Evolutionary conservation across 768 basidiomycete species (phyloP).

Genomic region (Infundibulicybe gibba): DNA sequence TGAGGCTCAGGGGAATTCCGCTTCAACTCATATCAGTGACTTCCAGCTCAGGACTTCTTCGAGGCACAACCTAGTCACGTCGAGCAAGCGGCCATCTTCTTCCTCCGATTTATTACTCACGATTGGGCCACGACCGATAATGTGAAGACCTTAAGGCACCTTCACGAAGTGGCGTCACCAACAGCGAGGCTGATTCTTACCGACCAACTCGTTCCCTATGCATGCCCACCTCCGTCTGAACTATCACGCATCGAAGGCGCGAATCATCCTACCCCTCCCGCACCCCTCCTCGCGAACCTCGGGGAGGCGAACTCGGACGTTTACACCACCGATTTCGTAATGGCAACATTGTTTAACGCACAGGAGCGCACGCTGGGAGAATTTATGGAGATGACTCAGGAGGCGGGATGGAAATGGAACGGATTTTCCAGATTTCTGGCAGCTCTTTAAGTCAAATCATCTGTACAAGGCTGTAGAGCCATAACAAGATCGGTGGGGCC

Average conservation of each 20-base stretch:
- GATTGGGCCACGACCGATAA: constrained; percentile 20
- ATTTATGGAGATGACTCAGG: constrained; percentile 2
- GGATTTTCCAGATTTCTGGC: constrained; percentile 5
- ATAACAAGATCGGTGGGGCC: too few relatives aligned
- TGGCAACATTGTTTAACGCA: constrained; percentile 8
- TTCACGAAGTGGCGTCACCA: constrained; percentile 19
- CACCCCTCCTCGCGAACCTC: constrained; percentile 15
- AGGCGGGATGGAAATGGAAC: constrained; percentile 6
- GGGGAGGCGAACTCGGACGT: constrained; percentile 8
- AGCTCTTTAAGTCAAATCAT: constrained; percentile 6
- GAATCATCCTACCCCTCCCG: constrained; percentile 9
- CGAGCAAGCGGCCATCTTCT: constrained; percentile 20
- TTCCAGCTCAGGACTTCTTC: constrained; percentile 12
- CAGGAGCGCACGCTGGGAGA: constrained; percentile 4
- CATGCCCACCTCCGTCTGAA: constrained; percentile 1
- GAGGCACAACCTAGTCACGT: too few relatives aligned
- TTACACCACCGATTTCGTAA: constrained; percentile 3
- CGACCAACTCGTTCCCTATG: constrained; percentile 11
- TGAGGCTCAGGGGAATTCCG: background rate
- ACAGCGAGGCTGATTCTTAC: constrained; percentile 21
- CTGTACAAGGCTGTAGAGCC: constrained; percentile 1
- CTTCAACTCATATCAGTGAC: background rate
- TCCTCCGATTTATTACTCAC: too few relatives aligned
- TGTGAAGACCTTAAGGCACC: constrained; percentile 16
- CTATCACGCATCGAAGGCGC: background rate